A percentile compares a stretch with the other conserved stretches of the same genome.
Conservation (phyloP, 2,329 filamentous ascomycete genomes). For the Coniella vitis region DNA sequence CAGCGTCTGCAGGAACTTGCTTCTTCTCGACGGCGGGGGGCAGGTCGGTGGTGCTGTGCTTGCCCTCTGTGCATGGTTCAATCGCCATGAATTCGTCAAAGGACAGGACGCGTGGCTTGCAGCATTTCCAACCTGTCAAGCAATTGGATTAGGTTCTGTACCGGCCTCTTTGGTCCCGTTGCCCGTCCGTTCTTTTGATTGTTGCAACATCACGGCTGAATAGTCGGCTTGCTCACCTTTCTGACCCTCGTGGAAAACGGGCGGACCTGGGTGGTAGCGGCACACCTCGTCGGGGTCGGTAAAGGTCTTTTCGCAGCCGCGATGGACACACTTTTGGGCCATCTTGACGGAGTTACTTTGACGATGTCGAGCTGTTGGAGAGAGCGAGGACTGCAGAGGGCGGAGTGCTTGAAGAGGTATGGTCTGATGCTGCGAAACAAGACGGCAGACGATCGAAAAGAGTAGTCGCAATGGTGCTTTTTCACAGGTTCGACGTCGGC, state of each 20-base stretch:
- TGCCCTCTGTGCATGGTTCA: conserved; percentile 84
- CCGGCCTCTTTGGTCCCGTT: too few relatives aligned
- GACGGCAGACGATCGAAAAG: too few relatives aligned
- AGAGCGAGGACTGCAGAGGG: neutral
- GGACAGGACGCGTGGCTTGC: conserved; percentile 90
- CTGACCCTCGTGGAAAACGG: conserved; percentile 94
- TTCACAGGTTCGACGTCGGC: too few relatives aligned
- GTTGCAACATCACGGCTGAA: conserved; percentile 9
- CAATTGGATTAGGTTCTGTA: conserved; percentile 13
- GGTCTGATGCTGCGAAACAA: too few relatives aligned
- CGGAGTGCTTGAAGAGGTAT: neutral
- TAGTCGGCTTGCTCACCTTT: conserved; percentile 63
- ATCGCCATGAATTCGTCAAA: conserved; percentile 98
- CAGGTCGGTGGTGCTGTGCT: conserved; percentile 79
- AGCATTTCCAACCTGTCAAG: conserved; percentile 87
- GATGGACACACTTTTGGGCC: conserved; percentile 88
- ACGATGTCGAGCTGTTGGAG: neutral
- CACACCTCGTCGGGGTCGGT: conserved; percentile 77
- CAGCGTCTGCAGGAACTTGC: conserved; percentile 33
- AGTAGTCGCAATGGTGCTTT: too few relatives aligned
- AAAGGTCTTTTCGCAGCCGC: conserved; percentile 87
- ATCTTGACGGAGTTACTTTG: conserved; percentile 34
- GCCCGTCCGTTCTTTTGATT: too few relatives aligned
- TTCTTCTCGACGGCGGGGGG: conserved; percentile 57
- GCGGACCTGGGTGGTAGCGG: conserved; percentile 86